Conservation (phyloP, 2,329 filamentous ascomycete genomes). For the Nothopassalora personata region DNA sequence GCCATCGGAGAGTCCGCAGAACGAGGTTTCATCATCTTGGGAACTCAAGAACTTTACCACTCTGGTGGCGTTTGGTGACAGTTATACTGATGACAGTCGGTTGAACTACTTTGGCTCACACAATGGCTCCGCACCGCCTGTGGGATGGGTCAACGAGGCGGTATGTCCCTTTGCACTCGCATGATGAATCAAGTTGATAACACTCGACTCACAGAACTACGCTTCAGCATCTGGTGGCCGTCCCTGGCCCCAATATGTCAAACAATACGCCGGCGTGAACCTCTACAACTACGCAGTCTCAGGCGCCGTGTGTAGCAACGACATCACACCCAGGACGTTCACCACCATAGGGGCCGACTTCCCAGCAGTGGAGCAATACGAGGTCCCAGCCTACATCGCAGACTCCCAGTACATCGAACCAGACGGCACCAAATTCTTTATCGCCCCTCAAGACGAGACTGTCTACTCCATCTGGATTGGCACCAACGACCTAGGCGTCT, state of each 20-base stretch:
- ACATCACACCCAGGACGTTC: slow-evolving; percentile 55
- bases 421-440: slow-evolving; percentile 39
- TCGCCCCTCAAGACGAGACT: slow-evolving; percentile 52
- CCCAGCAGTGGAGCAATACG: slow-evolving; percentile 49
- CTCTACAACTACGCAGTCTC: slow-evolving; percentile 56
- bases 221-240: slow-evolving; percentile 60
- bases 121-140: slow-evolving; percentile 56
- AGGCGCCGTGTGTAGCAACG: slow-evolving; percentile 68
- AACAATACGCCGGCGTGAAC: slow-evolving; percentile 52
- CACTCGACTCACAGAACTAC: slow-evolving; percentile 22
- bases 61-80: slow-evolving; percentile 67
- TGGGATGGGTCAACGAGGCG: slow-evolving; percentile 51
- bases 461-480: slow-evolving; percentile 76
- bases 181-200: neutral
- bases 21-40: slow-evolving; percentile 26
- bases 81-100: slow-evolving; percentile 64
- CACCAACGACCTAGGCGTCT: slow-evolving; percentile 68
- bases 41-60: slow-evolving; percentile 51
- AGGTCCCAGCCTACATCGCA: slow-evolving; percentile 45
- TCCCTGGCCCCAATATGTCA: slow-evolving; percentile 64
- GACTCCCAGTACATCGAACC: slow-evolving; percentile 34
- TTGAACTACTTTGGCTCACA: slow-evolving; percentile 57
- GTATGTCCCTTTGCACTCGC: slow-evolving; percentile 29
- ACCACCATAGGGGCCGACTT: slow-evolving; percentile 43
- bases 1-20: neutral